Base-by-base conservation (phyloP, 371 early-diverging fungal genomes). In the Saksenaea oblongispora region DNA sequence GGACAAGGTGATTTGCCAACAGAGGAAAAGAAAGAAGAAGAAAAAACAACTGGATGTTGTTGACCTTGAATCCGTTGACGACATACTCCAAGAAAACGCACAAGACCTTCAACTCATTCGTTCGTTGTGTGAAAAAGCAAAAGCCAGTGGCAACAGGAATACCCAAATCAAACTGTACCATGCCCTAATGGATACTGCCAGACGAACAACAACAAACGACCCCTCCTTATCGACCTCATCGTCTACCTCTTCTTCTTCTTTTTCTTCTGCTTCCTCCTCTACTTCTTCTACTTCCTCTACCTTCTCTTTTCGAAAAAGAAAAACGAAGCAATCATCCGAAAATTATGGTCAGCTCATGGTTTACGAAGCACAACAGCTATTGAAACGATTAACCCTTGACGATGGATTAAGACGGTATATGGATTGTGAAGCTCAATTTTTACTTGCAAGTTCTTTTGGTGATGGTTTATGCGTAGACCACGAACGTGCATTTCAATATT, bases 391-490 rank as follows among this genome's bases (percentile, higher is more conserved):
- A 3, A 84, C 91, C 0, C 75, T 76, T 17, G 82, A 84, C 15
- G 68, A 78, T 60, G 88, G 85, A 11, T 69, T 84, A 1, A 84
- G 89, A 15, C 77, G 76, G 31, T 72, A 74, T 7, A 80, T 85
- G 3, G 82, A 85, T 58, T 84, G 95, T 10, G 96, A 97, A 27
- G 94, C 97, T 5, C 91, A 92, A 72, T 95, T 93, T 76, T 89
- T 91, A 70, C 74, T 98, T 15, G 98, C 95, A 10, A 91, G 92
- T 54, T 91, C 91, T 63, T 91, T 94, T 68, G 94, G 89, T 34
- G 83, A 35, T 91, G 91, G 92, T 2, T 76, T 95, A 9, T 68
- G 81, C 28, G 73, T 91, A 35, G 93, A 95, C 70, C 89, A 92
- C 65, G 94, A 92, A 64, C 87, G 85, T 63, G 98, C 98, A 7